Percentiles rank a stretch among this genome's conserved stretches.
Evolutionary conservation across 805 yeast species (phyloP).

Genomic region (Teunomyces lycoperdinae): DNA sequence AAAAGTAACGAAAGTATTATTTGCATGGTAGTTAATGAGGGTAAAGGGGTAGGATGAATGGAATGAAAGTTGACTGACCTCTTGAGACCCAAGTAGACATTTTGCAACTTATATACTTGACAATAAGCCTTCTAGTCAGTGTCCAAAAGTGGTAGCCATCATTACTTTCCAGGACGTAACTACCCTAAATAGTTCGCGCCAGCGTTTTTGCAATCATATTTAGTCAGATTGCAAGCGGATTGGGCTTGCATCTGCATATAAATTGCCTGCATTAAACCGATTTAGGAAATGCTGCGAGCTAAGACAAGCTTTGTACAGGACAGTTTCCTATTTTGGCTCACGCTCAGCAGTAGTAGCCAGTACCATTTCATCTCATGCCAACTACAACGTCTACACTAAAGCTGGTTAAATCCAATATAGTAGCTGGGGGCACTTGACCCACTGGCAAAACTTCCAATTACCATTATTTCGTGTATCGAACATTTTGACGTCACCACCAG

Average conservation of each 20-base stretch:
- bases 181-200: neutral
- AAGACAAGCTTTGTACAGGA: neutral
- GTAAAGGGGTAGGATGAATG: neutral
- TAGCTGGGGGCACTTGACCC: no score
- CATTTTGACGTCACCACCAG: neutral
- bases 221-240: conserved; percentile 2
- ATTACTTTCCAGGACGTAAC: neutral
- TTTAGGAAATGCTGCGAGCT: neutral
- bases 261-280: neutral
- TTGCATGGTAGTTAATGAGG: conserved; percentile 3
- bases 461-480: no score
- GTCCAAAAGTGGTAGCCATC: neutral
- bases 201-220: neutral
- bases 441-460: no score
- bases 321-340: neutral
- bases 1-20: conserved; percentile 2
- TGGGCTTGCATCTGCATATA: neutral
- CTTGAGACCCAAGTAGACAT: neutral
- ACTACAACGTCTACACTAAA: neutral
- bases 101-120: conserved; percentile 2
- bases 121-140: neutral
- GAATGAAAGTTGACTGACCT: neutral
- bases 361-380: neutral
- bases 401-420: neutral
- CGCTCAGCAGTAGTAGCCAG: neutral